Evolutionary conservation across 2,329 filamentous ascomycete genomes (phyloP), one percentile per base, ranked within the genome.

Genomic region (Orbilia oligospora): DNA sequence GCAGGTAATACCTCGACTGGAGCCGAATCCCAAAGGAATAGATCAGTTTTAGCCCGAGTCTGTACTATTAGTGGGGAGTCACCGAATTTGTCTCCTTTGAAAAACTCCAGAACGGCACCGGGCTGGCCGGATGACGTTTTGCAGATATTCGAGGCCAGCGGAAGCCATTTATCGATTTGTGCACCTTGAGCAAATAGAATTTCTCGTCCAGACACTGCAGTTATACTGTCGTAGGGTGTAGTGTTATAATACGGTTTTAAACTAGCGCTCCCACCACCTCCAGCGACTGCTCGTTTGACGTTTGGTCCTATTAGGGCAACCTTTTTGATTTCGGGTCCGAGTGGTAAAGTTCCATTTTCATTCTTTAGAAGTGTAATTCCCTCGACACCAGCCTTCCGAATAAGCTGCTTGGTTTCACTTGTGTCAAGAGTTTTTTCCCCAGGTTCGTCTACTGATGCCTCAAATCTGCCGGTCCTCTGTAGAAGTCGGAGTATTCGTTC

Each of bases 291-390:
- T 69, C 89, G 86, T 82, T 91, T 90, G 0, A 90, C 91, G 89
- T 93, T 93, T 1, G 91, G 91, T 0, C 92, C 92, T 81, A 93
- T 92, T 12, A 93, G 89, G 3, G 91, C 91, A 71, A 93, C 87
- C 4, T 88, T 86, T 82, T 91, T 92, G 80, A 87, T 87, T 49
- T 75, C 73, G 16, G 80, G 65, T 22, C 20, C 61, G 0, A 90
- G 80, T 0, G 89, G 89, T 6, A 90, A 84, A 1, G 85, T 82
- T 12, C 85, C 83, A 46, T 88, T 84, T 69, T 89, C 87, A 81
- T 90, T 90, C 83, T 90, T 88, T 0, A 90, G 85, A 8, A 90
- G 85, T 1, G 90, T 86, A 41, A 90, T 90, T 24, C 90, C 90
- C 82, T 91, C 88, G 1, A 87, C 87, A 0, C 89, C 90, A 14